These are phyloP conservation scores for Colletotrichum orbiculare DNA, from an alignment of 2,329 filamentous ascomycete genomes.

Conservation along the genomic window DNA sequence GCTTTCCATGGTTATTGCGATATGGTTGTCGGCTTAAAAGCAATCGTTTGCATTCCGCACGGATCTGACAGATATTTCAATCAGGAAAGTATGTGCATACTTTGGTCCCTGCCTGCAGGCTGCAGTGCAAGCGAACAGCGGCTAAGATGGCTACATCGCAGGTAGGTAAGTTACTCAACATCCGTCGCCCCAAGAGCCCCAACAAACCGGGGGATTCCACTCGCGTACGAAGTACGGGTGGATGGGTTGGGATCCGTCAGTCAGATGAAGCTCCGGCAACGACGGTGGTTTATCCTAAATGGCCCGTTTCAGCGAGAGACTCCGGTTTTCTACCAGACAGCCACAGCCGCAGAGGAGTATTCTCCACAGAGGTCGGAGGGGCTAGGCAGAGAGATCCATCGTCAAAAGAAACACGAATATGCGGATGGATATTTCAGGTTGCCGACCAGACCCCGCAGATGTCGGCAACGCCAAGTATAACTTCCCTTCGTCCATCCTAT, in stretches of 20 bases:
- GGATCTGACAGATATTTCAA: not conserved
- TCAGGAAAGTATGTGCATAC: conserved; percentile 8
- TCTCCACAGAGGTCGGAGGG: not conserved
- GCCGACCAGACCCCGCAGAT: not conserved
- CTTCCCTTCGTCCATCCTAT: conserved; percentile 37
- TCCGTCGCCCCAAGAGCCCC: conserved; percentile 24
- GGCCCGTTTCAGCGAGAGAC: conserved; percentile 2
- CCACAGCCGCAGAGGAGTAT: not conserved
- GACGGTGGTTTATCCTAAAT: conserved; percentile 17
- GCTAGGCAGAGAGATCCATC: not conserved
- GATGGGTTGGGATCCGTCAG: conserved; percentile 10
- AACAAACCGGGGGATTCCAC: conserved; percentile 31
- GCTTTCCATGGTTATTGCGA: too few species aligned
- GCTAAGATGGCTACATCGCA: conserved; percentile 13
- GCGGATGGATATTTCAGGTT: not conserved
- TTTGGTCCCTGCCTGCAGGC: conserved; percentile 20
- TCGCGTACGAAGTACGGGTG: conserved; percentile 10
- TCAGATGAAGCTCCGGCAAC: conserved; percentile 20
- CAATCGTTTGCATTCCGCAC: too few species aligned
- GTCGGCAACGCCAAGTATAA: conserved; percentile 32
- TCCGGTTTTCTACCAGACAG: conserved; percentile 18
- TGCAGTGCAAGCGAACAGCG: conserved; percentile 12
- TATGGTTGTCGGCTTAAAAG: too few species aligned
- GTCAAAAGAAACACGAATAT: not conserved
- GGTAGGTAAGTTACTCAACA: conserved; percentile 21